Conservation (phyloP, 371 early-diverging fungal species). For the Rhizopus sp. region DNA sequence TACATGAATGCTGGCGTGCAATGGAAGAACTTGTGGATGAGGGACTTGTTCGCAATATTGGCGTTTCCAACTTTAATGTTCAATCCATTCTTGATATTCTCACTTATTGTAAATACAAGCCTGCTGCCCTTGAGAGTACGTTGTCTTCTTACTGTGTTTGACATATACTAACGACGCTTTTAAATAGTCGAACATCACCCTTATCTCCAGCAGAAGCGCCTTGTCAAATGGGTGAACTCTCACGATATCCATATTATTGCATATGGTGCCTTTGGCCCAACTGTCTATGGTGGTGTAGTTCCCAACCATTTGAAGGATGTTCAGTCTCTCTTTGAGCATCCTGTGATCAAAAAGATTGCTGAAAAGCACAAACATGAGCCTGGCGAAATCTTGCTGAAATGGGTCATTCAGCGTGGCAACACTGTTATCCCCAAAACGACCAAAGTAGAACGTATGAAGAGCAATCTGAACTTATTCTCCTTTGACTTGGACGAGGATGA, state of each 20-base stretch:
- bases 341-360: constrained; percentile 31
- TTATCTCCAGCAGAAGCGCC: constrained; percentile 56
- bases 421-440: constrained; percentile 70
- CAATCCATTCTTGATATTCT: constrained; percentile 35
- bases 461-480: constrained; percentile 33
- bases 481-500: constrained; percentile 32
- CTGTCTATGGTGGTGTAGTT: constrained; percentile 50
- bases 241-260: constrained; percentile 54
- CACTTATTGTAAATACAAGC: constrained; percentile 36
- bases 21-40: constrained; percentile 39
- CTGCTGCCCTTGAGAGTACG: constrained; percentile 24
- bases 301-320: constrained; percentile 42
- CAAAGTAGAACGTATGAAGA: constrained; percentile 45
- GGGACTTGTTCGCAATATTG: constrained; percentile 51
- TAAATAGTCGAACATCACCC: constrained; percentile 62
- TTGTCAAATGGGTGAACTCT: constrained; percentile 39
- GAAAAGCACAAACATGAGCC: constrained; percentile 12
- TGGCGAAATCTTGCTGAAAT: constrained; percentile 46
- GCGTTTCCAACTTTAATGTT: constrained; percentile 62
- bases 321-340: constrained; percentile 30
- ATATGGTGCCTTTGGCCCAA: constrained; percentile 62
- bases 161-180: neutral
- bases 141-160: neutral
- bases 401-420: constrained; percentile 54
- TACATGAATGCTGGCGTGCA: constrained; percentile 39